These are phyloP conservation scores for Plectosphaerella plurivora DNA, from an alignment of 2,329 filamentous ascomycete species.

Conservation along the genomic window DNA sequence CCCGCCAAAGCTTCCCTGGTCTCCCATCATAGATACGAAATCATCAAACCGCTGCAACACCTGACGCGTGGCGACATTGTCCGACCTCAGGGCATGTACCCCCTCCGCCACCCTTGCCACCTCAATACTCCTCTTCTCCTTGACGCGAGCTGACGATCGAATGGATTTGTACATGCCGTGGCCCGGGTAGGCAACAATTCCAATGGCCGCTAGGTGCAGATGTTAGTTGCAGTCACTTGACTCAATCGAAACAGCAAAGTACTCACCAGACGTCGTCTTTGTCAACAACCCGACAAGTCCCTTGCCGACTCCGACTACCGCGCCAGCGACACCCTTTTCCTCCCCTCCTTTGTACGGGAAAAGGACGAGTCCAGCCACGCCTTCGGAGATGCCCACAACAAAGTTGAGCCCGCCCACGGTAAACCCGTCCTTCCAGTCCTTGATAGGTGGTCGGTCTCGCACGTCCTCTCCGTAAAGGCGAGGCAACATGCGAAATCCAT, in stretches of 20 bases:
- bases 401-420: constrained; percentile 39
- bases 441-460: constrained; percentile 27
- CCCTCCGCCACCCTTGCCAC: too few relatives aligned
- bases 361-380: constrained; percentile 35
- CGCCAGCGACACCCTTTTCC: constrained; percentile 32
- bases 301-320: constrained; percentile 34
- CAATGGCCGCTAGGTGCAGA: background rate
- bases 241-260: too few relatives aligned
- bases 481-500: constrained; percentile 46
- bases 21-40: too few relatives aligned
- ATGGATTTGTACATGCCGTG: constrained; percentile 10
- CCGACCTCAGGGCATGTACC: too few relatives aligned
- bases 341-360: constrained; percentile 35
- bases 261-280: constrained; percentile 2
- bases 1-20: too few relatives aligned
- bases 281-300: constrained; percentile 24
- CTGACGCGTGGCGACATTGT: too few relatives aligned
- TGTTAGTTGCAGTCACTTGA: too few relatives aligned
- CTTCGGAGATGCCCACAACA: constrained; percentile 36
- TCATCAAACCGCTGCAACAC: too few relatives aligned
- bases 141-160: background rate
- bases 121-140: too few relatives aligned
- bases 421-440: constrained; percentile 37
- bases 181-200: constrained; percentile 10
- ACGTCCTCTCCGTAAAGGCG: constrained; percentile 46